Percentiles rank a stretch among this genome's conserved stretches.
Conservation (phyloP, 1,284 basidiomycete genomes). For the Ceratorhiza oryzae-sativae region DNA sequence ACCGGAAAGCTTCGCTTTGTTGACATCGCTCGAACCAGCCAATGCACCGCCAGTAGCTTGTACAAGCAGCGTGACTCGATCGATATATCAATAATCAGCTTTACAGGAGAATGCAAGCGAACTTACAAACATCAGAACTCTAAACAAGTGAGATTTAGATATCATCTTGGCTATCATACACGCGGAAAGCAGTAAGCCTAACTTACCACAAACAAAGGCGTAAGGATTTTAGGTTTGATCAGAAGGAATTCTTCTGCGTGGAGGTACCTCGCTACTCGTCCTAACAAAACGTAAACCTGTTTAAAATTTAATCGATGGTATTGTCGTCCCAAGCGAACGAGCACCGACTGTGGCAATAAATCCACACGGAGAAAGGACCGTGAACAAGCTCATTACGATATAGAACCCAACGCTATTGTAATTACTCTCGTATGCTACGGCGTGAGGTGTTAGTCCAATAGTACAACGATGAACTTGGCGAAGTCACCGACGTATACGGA, state of each 20-base stretch:
- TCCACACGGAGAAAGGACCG: conserved; percentile 12
- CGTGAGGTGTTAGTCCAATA: background rate
- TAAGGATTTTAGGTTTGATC: conserved; percentile 5
- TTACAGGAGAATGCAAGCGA: background rate
- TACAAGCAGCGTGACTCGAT: background rate
- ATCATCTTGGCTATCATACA: too few species aligned
- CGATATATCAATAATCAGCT: background rate
- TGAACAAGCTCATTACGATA: conserved; percentile 9
- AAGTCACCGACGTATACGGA: conserved; percentile 4
- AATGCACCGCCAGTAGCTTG: background rate
- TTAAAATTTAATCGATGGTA: background rate
- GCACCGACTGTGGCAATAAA: conserved; percentile 13
- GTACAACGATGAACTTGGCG: background rate
- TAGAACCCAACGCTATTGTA: background rate
- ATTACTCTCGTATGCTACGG: background rate
- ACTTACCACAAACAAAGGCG: conserved; percentile 1
- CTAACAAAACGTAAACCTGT: conserved; percentile 12
- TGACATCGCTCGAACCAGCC: background rate
- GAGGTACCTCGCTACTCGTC: background rate
- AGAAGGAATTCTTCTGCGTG: conserved; percentile 1
- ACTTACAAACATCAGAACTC: conserved; percentile 24
- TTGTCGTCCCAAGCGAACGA: background rate
- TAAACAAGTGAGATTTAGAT: too few species aligned
- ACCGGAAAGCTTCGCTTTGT: background rate
- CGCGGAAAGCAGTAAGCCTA: too few species aligned